Base-by-base conservation (phyloP, 495 filamentous ascomycete genomes). In the Penicillium bialowiezense region DNA sequence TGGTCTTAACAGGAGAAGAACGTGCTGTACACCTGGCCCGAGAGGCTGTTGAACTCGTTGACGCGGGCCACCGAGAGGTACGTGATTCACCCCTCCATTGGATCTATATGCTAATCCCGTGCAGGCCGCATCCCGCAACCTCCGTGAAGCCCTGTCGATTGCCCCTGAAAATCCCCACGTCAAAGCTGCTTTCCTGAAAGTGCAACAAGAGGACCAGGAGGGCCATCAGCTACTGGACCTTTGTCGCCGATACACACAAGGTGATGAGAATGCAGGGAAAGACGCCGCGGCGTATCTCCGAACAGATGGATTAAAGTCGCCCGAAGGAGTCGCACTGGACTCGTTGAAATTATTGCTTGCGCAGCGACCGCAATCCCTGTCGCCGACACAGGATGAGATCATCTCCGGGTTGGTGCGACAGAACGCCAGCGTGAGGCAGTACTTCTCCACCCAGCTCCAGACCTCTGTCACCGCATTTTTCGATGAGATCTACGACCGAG, bases 71-170 rank as follows among this genome's bases (percentile, higher is more conserved):
- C 50, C 66, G 69, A 28, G 75, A 78, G 68, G 77, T 79, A 64
- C 8, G 60, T 54, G 42, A 33, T 48, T 10, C 23, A 24, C 24
- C 19, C 23, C 7, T 7, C 23, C 26, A 1, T 28, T 35, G 17
- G 24, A 21, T 38, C 18, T 14, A 43, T 54, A 26, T 8, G 23
- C 23, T 26, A 26, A 26, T 26, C 8, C 23, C 3, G 23, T 8
- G n/a, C 23, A 85, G 81, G 78, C 77, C 38, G 81, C 78, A 20
- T 74, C 77, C 31, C 72, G 80, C 44, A 77, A 77, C 41, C 70
- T 87, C 35, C 75, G 80, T 64, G 80, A 87, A 70, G 84, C 84
- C 18, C 71, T 78, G 44, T 75, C 75, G n/a, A 68, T 87, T 38
- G 78, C 79, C 13, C 79, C 82, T 18, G 71, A 82, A 2, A 76